Percentiles rank a stretch among this genome's conserved stretches.
Conservation (phyloP, 1,284 basidiomycete genomes). For the Kalmanozyma brasiliensis region DNA sequence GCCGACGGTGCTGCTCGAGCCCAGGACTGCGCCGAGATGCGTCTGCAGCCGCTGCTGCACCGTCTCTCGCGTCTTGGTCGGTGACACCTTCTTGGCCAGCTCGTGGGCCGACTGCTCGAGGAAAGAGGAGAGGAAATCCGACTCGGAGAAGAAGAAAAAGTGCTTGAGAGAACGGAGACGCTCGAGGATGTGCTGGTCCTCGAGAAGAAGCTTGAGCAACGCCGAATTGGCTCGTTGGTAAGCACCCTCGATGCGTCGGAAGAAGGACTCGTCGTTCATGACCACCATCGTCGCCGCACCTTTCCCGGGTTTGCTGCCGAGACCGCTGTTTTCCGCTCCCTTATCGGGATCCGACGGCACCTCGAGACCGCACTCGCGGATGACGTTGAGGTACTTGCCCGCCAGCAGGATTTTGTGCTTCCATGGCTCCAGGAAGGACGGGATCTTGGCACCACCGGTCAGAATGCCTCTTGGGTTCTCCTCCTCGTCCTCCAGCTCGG, state of each 20-base stretch:
- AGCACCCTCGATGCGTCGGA: slow-evolving; percentile 60
- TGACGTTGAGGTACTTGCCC: slow-evolving; percentile 67
- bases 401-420: slow-evolving; percentile 67
- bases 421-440: slow-evolving; percentile 65
- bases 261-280: slow-evolving; percentile 65
- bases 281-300: slow-evolving; percentile 31
- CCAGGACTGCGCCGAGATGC: slow-evolving; percentile 65
- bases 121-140: slow-evolving; percentile 66
- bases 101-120: slow-evolving; percentile 63
- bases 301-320: slow-evolving; percentile 3
- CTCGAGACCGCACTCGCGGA: slow-evolving; percentile 66
- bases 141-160: slow-evolving; percentile 65
- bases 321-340: slow-evolving; percentile 1
- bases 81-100: slow-evolving; percentile 61
- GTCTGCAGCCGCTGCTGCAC: slow-evolving; percentile 62
- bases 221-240: slow-evolving; percentile 65
- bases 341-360: slow-evolving; percentile 46
- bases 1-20: slow-evolving; percentile 62
- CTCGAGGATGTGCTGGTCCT: slow-evolving; percentile 62
- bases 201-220: slow-evolving; percentile 61
- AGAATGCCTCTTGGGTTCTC: slow-evolving; percentile 72
- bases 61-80: slow-evolving; percentile 70
- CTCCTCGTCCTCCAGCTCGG: slow-evolving; percentile 44
- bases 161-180: slow-evolving; percentile 64
- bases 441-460: slow-evolving; percentile 67